Base-by-base conservation (phyloP, 2,329 filamentous ascomycete genomes). In the Penicillium sumatraense region DNA sequence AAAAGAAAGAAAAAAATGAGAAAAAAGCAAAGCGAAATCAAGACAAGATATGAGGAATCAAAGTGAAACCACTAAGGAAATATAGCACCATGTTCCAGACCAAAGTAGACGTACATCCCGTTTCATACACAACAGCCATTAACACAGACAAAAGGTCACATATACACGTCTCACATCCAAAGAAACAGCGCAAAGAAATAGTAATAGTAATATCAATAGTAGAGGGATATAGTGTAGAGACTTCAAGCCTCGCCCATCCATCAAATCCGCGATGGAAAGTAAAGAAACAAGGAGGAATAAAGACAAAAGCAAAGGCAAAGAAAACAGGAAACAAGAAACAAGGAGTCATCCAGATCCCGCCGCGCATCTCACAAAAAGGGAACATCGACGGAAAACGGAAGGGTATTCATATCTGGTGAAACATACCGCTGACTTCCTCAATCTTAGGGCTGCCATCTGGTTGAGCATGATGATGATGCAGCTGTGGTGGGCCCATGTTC, bases 351-450 rank as follows among this genome's bases (percentile, higher is more conserved):
- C 29, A 45, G 41, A 51, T 42, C 54, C 54, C 59, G 49, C 55
- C 57, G 54, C 54, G 59, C 53, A 53, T 54, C 36, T 56, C 20
- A 48, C 29, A 57, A 16, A 57, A 61, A 53, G 23, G 53, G 49
- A 56, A 38, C 35, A 48, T 57, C 51, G 52, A 52, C 20, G 60
- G 29, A 51, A 57, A 46, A 3, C 53, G 45, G 57, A 62, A 59
- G 52, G 59, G 56, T n/a, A n/a, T 68, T 91, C 86, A 95, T 88
- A 95, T 91, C 83, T 92, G 90, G 84, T 91, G 89, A 83, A 93
- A 96, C 92, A 96, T 96, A 96, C 92, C 92, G 87, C 92, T 92
- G 86, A 95, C 83, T 75, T 87, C 91, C 71, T 93, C 89, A 58
- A 73, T 69, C 51, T 68, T 68, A 53, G 71, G 81, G 72, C 80